phyloP scores from a whole-genome alignment of 768 basidiomycete genomes.

The Sporobolomyces phaffii region DNA sequence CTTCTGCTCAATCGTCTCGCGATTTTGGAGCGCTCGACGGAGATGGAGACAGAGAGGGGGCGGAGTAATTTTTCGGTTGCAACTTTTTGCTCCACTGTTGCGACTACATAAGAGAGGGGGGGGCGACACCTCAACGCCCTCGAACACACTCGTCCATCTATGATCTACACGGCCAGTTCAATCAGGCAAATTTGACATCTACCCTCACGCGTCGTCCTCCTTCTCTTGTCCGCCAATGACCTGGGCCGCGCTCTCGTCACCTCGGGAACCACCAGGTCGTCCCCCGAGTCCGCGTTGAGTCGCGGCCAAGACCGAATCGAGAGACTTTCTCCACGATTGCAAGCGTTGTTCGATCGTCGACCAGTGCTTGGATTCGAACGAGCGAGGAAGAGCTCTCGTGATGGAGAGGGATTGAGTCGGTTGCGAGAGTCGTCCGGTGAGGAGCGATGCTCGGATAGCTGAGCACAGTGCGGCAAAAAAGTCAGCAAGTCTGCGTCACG shows the following conservation, averaged over 20 bases:
- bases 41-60: too few relatives aligned
- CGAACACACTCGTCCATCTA: too few relatives aligned
- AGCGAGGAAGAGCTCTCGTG: slow-evolving; percentile 59
- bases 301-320: slow-evolving; percentile 12
- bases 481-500: too few relatives aligned
- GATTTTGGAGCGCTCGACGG: too few relatives aligned
- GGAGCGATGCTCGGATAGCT: slow-evolving; percentile 75
- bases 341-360: slow-evolving; percentile 66
- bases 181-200: not conserved
- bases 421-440: slow-evolving; percentile 79
- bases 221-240: not conserved
- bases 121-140: too few relatives aligned
- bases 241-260: not conserved
- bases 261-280: not conserved
- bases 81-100: too few relatives aligned
- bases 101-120: too few relatives aligned
- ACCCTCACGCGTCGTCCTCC: slow-evolving; percentile 1
- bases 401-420: slow-evolving; percentile 66
- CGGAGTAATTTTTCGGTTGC: too few relatives aligned
- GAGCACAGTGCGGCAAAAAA: too few relatives aligned
- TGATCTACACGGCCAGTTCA: not conserved
- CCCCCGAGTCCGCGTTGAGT: slow-evolving; percentile 9
- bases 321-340: slow-evolving; percentile 55
- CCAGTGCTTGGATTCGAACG: slow-evolving; percentile 74
- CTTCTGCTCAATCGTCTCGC: too few relatives aligned